phyloP scores from a whole-genome alignment of 2,329 filamentous ascomycete species.

The Neofusicoccum umdonicola region DNA sequence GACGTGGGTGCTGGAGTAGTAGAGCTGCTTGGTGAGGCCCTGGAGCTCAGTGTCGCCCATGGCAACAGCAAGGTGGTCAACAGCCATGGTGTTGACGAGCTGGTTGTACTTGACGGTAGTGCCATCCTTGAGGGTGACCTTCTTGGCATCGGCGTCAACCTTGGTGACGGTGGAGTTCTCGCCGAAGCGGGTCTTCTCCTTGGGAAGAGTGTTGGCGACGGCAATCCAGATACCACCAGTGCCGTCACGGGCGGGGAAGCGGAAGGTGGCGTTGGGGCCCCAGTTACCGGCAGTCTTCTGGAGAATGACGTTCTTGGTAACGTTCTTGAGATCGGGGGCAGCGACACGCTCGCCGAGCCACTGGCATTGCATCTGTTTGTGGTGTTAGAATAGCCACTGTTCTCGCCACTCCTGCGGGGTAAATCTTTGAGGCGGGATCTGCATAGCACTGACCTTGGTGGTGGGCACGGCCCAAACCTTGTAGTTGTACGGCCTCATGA shows the following conservation, averaged over 20 bases:
- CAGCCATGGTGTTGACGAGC: slow-evolving; percentile 93
- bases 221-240: slow-evolving; percentile 99
- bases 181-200: slow-evolving; percentile 89
- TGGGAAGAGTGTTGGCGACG: slow-evolving; percentile 86
- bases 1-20: slow-evolving; percentile 96
- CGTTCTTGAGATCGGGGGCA: slow-evolving; percentile 89
- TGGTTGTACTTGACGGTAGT: slow-evolving; percentile 88
- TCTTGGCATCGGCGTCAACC: slow-evolving; percentile 82
- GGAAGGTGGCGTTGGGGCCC: slow-evolving; percentile 98
- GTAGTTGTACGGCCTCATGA: slow-evolving; percentile 99
- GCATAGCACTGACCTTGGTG: slow-evolving; percentile 69
- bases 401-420: neutral
- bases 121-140: slow-evolving; percentile 77
- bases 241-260: slow-evolving; percentile 91
- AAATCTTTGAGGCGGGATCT: neutral
- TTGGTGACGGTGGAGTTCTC: slow-evolving; percentile 79
- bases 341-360: slow-evolving; percentile 99
- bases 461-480: slow-evolving; percentile 99
- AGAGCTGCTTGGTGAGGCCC: slow-evolving; percentile 81
- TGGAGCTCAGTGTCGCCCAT: slow-evolving; percentile 87
- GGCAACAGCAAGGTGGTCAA: slow-evolving; percentile 80
- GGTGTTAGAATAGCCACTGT: neutral
- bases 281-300: slow-evolving; percentile 96
- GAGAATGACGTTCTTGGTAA: slow-evolving; percentile 91
- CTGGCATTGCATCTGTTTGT: slow-evolving; percentile 86